These are phyloP conservation scores for Fusarium tjaetaba DNA, from an alignment of 2,329 filamentous ascomycete species.

Conservation along the genomic window DNA sequence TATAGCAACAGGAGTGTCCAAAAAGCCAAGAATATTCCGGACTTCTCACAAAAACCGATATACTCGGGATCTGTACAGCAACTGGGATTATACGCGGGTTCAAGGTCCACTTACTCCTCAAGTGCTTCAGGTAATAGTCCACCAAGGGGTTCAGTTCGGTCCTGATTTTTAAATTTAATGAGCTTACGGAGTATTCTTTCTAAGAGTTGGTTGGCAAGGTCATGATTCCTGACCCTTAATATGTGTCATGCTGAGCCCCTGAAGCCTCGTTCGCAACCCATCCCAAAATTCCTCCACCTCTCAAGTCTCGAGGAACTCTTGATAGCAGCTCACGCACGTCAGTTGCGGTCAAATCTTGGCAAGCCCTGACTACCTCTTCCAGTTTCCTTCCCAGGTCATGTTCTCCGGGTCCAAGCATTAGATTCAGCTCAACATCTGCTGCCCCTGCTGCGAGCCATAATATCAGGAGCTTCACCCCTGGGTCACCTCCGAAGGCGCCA, in stretches of 20 bases:
- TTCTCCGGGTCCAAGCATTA: constrained; percentile 31
- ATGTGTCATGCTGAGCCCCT: background rate
- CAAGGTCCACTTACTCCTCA: background rate
- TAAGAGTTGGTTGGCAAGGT: background rate
- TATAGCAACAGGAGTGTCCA: background rate
- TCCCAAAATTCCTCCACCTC: constrained; percentile 16
- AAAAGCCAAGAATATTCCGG: background rate
- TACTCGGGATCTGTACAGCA: background rate
- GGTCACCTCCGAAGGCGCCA: constrained; percentile 49
- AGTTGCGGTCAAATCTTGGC: background rate
- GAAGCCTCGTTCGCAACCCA: constrained; percentile 19
- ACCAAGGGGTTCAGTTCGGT: background rate
- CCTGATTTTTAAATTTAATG: background rate
- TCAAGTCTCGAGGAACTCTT: constrained; percentile 6
- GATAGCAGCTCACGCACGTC: constrained; percentile 8
- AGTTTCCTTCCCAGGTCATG: constrained; percentile 28
- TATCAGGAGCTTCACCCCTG: constrained; percentile 45
- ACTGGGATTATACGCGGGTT: background rate
- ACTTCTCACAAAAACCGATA: background rate
- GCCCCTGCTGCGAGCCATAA: constrained; percentile 48
- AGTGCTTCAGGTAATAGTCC: background rate
- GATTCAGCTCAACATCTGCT: constrained; percentile 31
- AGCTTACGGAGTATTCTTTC: background rate
- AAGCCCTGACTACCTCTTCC: constrained; percentile 2
- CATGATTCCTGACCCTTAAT: background rate